These are phyloP conservation scores for Hypoxylon sp. DNA, from an alignment of 2,329 filamentous ascomycete genomes.

Conservation along the genomic window DNA sequence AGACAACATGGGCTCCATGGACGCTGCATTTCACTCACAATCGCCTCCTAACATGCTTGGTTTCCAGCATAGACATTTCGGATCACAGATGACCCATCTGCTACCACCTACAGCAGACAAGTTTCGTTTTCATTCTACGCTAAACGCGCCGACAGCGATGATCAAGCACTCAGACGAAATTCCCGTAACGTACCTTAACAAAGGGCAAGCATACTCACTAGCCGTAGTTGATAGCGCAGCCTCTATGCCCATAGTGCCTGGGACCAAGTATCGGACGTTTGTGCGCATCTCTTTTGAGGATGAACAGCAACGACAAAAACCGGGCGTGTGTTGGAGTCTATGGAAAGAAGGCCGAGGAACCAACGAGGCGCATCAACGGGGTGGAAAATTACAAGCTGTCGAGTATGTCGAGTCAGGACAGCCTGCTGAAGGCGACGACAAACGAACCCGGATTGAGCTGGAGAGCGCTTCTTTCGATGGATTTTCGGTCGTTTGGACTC, in stretches of 20 bases:
- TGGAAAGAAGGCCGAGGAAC: constrained; percentile 98
- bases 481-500: constrained; percentile 90
- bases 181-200: constrained; percentile 97
- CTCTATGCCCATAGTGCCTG: constrained; percentile 63
- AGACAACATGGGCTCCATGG: constrained; percentile 63
- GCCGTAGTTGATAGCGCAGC: constrained; percentile 81
- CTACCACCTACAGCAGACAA: constrained; percentile 68
- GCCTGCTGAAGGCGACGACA: constrained; percentile 68
- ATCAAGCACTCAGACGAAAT: constrained; percentile 89
- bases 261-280: constrained; percentile 84
- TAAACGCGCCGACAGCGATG: constrained; percentile 97
- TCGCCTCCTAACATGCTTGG: constrained; percentile 64
- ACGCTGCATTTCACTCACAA: constrained; percentile 68
- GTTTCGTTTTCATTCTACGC: constrained; percentile 88
- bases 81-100: constrained; percentile 55
- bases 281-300: constrained; percentile 98
- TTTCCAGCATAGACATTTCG: constrained; percentile 62
- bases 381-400: constrained; percentile 90
- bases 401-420: constrained; percentile 82
- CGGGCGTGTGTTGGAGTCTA: constrained; percentile 82
- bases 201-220: constrained; percentile 92
- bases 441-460: constrained; percentile 73
- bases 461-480: constrained; percentile 89
- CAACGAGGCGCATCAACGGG: constrained; percentile 92
- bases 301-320: constrained; percentile 87